Evolutionary conservation across 768 basidiomycete species (phyloP).

Genomic region (Termitomyces titanicus): DNA sequence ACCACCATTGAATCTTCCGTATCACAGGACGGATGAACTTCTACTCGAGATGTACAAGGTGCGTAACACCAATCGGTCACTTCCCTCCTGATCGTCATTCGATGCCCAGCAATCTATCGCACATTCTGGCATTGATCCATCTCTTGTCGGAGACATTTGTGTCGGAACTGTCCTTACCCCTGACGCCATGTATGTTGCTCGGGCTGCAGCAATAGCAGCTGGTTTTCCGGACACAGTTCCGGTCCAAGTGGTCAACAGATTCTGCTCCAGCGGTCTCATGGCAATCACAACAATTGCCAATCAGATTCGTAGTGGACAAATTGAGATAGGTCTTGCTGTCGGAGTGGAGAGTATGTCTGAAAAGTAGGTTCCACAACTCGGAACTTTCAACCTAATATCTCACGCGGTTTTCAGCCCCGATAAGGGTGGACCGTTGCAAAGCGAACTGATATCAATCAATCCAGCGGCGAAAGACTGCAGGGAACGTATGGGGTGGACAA

Average conservation of each 20-base stretch:
- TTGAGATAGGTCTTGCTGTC: conserved; percentile 74
- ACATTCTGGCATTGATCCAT: conserved; percentile 58
- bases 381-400: background rate
- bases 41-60: conserved; percentile 82
- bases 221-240: conserved; percentile 80
- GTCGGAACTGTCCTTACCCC: conserved; percentile 74
- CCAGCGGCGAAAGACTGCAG: conserved; percentile 55
- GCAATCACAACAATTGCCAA: conserved; percentile 75
- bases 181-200: conserved; percentile 64
- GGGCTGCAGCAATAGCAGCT: conserved; percentile 73
- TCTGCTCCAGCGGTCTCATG: conserved; percentile 87
- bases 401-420: conserved; percentile 49
- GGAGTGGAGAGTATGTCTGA: conserved; percentile 88
- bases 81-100: background rate
- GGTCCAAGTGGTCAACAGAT: conserved; percentile 71
- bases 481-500: conserved; percentile 87
- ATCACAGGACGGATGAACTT: conserved; percentile 67
- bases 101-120: conserved; percentile 50
- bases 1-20: background rate
- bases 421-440: conserved; percentile 54
- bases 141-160: conserved; percentile 70
- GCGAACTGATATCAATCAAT: conserved; percentile 57
- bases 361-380: conserved; percentile 41
- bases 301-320: conserved; percentile 73
- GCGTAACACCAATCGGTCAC: background rate